Conservation (phyloP, 192 early-diverging fungal species). For the Podila epigama region DNA sequence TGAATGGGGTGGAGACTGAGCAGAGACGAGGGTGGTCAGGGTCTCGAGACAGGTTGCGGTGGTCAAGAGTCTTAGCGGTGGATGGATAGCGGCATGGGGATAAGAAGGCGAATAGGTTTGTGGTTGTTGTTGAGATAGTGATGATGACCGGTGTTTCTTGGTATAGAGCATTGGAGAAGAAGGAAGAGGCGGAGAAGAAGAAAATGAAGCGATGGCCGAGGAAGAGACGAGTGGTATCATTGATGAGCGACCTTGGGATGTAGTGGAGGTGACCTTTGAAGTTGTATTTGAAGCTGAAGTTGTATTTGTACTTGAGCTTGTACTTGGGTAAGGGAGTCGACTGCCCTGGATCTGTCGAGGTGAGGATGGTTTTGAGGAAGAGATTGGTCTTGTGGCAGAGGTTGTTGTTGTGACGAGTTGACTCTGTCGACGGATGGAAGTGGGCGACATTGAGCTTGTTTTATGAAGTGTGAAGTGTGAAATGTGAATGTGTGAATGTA, state of each 20-base stretch:
- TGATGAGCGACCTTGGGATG: background rate
- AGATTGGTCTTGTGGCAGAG: too few species aligned
- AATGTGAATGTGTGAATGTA: background rate
- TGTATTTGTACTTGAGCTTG: slow-evolving; percentile 2
- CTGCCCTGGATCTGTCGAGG: background rate
- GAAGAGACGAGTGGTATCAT: background rate
- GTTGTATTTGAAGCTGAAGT: background rate
- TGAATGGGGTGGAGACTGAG: slow-evolving; percentile 44
- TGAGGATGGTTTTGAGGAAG: slow-evolving; percentile 6
- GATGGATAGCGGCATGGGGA: slow-evolving; percentile 32
- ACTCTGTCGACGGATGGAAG: background rate
- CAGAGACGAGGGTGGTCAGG: slow-evolving; percentile 30
- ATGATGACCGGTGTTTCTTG: too few species aligned
- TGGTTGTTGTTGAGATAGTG: background rate
- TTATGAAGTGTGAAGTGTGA: background rate
- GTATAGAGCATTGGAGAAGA: too few species aligned
- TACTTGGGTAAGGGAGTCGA: background rate
- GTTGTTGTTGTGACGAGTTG: background rate
- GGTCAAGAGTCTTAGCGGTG: slow-evolving; percentile 33
- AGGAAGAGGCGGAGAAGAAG: background rate
- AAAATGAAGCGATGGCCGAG: background rate
- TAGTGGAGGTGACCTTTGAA: background rate
- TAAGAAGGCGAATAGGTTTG: slow-evolving; percentile 15
- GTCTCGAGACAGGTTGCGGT: slow-evolving; percentile 42
- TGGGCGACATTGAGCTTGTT: background rate